Conservation (phyloP, 306 rosid genomes). For the Neltuma alba region DNA sequence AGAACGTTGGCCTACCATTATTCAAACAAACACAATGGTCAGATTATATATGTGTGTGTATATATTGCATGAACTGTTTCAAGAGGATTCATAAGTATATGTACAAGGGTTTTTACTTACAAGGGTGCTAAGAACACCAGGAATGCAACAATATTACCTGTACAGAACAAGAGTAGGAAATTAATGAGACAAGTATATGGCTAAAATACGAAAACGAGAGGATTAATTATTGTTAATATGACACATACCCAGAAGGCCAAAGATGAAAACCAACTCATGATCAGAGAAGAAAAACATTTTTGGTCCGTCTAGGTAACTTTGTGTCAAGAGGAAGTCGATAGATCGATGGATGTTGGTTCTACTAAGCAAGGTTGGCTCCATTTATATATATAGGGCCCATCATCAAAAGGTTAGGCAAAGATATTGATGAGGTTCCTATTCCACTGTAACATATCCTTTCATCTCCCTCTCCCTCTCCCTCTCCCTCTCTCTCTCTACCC, state of each 20-base stretch:
- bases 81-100: too few species aligned
- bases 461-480: too few species aligned
- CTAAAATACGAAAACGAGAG: background rate
- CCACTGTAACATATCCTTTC: too few species aligned
- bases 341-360: background rate
- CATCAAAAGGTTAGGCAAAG: too few species aligned
- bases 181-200: too few species aligned
- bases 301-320: background rate
- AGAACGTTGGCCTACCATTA: constrained; percentile 65
- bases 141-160: constrained; percentile 72
- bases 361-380: too few species aligned
- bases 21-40: too few species aligned
- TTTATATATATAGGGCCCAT: too few species aligned
- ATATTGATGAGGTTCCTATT: too few species aligned
- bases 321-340: background rate
- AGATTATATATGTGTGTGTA: background rate
- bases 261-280: constrained; percentile 54
- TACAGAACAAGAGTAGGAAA: background rate
- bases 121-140: constrained; percentile 74
- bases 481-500: too few species aligned
- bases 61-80: too few species aligned
- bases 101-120: constrained; percentile 43
- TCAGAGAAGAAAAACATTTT: constrained; percentile 37
- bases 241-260: constrained; percentile 61
- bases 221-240: too few species aligned